Percentiles rank a stretch among this genome's conserved stretches.
Conservation (phyloP, 495 filamentous ascomycete species). For the Hypoxylon crocopeplum region DNA sequence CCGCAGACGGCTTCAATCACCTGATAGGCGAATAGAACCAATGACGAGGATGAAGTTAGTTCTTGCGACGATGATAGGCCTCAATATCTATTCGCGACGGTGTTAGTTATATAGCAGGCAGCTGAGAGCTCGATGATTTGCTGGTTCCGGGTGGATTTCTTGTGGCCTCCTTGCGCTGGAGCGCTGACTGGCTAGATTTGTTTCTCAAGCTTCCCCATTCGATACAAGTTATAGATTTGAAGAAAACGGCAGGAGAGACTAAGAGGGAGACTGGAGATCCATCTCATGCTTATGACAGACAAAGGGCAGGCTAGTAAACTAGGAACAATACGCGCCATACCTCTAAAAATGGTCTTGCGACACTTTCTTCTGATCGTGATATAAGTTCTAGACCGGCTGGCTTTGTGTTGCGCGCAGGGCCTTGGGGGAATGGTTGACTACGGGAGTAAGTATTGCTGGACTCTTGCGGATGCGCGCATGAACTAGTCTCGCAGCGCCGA, state of each 20-base stretch:
- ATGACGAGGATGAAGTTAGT: conserved; percentile 47
- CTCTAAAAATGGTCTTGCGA: conserved; percentile 13
- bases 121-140: conserved; percentile 54
- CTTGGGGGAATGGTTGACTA: background rate
- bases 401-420: conserved; percentile 7
- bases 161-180: conserved; percentile 40
- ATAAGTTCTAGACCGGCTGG: conserved; percentile 8
- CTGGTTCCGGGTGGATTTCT: conserved; percentile 37
- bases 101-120: conserved; percentile 42
- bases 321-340: conserved; percentile 24
- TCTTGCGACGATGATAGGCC: conserved; percentile 55
- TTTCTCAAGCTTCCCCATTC: conserved; percentile 15
- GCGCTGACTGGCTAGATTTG: conserved; percentile 43
- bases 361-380: background rate
- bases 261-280: background rate
- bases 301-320: conserved; percentile 7
- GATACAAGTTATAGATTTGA: conserved; percentile 15
- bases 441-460: conserved; percentile 1
- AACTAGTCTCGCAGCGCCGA: conserved; percentile 25
- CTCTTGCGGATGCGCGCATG: background rate
- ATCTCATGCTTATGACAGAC: conserved; percentile 14
- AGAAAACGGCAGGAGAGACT: conserved; percentile 5
- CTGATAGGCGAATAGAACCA: conserved; percentile 53
- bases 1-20: conserved; percentile 59
- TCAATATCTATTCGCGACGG: conserved; percentile 47